Percentiles rank a stretch among this genome's conserved stretches.
Evolutionary conservation across 2,329 filamentous ascomycete species (phyloP).

Genomic region (Calonectria pseudoturangicola): DNA sequence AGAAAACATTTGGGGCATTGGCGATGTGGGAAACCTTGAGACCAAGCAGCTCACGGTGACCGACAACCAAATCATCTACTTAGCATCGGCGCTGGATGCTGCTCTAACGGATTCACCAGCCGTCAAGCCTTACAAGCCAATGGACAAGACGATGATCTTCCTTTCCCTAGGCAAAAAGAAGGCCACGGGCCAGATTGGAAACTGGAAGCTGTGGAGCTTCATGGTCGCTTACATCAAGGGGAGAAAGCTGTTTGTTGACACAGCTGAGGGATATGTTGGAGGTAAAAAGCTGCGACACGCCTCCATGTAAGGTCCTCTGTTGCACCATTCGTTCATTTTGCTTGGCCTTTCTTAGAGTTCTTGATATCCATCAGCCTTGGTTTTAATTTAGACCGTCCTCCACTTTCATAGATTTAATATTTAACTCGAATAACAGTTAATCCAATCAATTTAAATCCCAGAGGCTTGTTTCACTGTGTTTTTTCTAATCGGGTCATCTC

Average conservation of each 20-base stretch:
- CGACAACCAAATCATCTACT: constrained; percentile 58
- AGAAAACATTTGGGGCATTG: constrained; percentile 64
- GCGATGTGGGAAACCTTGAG: constrained; percentile 65
- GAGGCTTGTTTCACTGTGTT: neutral
- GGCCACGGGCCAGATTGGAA: constrained; percentile 59
- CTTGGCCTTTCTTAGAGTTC: neutral
- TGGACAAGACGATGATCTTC: constrained; percentile 55
- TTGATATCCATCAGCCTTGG: neutral
- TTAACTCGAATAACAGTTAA: neutral
- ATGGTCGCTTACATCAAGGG: constrained; percentile 59
- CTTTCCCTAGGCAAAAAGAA: constrained; percentile 53
- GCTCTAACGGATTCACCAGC: constrained; percentile 45
- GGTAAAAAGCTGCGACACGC: constrained; percentile 56
- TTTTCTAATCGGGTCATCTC: neutral
- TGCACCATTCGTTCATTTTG: neutral
- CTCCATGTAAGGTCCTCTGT: constrained; percentile 48
- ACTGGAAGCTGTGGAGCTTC: constrained; percentile 58
- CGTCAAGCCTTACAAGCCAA: constrained; percentile 46
- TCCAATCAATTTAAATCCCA: neutral
- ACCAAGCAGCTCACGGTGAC: constrained; percentile 60
- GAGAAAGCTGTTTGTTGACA: constrained; percentile 57
- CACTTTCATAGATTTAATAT: neutral
- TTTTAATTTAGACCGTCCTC: neutral
- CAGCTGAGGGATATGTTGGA: constrained; percentile 55
- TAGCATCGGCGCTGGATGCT: constrained; percentile 57